Percentiles rank a stretch among this genome's conserved stretches.
These are phyloP conservation scores for Sclerotinia sclerotiorum DNA, from an alignment of 2,329 filamentous ascomycete species.

Conservation along the genomic window DNA sequence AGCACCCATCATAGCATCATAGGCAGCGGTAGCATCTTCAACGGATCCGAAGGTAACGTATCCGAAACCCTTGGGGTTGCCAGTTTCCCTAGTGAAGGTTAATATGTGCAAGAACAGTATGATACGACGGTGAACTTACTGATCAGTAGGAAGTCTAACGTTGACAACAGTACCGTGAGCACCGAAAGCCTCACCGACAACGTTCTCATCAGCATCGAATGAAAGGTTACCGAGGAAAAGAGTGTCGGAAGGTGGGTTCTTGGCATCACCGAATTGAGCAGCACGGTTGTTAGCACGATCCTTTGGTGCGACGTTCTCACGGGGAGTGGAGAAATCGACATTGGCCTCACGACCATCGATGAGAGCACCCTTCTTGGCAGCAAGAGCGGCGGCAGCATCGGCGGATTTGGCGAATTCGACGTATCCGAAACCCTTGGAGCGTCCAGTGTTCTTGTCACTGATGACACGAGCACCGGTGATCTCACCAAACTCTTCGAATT, in stretches of 20 bases:
- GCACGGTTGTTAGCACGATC: conserved; percentile 53
- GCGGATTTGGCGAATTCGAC: conserved; percentile 64
- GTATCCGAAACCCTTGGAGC: conserved; percentile 73
- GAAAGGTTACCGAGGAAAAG: conserved; percentile 72
- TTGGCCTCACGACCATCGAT: conserved; percentile 68
- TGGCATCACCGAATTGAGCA: conserved; percentile 61
- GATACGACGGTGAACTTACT: conserved; percentile 38
- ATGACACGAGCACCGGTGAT: conserved; percentile 64
- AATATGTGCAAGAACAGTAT: conserved; percentile 33
- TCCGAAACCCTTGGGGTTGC: conserved; percentile 70
- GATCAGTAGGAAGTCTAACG: conserved; percentile 69
- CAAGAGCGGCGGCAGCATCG: conserved; percentile 62
- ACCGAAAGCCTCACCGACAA: conserved; percentile 62
- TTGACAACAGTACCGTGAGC: conserved; percentile 62
- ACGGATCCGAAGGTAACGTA: conserved; percentile 68
- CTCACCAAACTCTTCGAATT: conserved; percentile 69
- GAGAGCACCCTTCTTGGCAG: conserved; percentile 62
- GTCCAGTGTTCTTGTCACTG: conserved; percentile 64
- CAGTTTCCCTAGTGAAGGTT: conserved; percentile 51
- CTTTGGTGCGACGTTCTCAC: conserved; percentile 50
- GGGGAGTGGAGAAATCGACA: conserved; percentile 67
- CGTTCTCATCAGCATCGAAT: conserved; percentile 66
- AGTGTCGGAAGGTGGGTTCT: conserved; percentile 64
- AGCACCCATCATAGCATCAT: conserved; percentile 61
- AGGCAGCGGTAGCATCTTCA: conserved; percentile 65